Evolutionary conservation across 139 green algal species (phyloP).

Genomic region (Picochlorum sp.): DNA sequence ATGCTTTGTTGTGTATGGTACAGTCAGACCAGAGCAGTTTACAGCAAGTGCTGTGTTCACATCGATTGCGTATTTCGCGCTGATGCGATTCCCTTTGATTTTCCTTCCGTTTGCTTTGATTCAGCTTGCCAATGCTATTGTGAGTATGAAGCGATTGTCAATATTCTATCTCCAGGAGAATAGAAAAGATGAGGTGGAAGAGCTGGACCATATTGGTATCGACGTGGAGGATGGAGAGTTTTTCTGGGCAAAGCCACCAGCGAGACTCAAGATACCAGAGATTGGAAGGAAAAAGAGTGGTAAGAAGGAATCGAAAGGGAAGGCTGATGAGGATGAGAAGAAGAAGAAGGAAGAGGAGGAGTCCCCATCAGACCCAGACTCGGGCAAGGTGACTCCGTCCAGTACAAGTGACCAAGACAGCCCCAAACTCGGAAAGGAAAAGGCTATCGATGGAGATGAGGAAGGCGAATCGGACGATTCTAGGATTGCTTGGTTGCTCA

Average conservation of each 20-base stretch:
- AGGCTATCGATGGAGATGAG: not conserved
- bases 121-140: conserved; percentile 45
- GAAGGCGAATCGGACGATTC: conserved; percentile 13
- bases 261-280: conserved; percentile 1
- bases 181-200: conserved; percentile 28
- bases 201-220: conserved; percentile 16
- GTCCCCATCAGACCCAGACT: not conserved
- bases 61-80: conserved; percentile 79
- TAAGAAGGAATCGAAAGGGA: conserved; percentile 10
- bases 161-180: conserved; percentile 47
- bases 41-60: conserved; percentile 69
- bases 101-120: conserved; percentile 75
- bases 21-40: conserved; percentile 30
- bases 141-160: conserved; percentile 40
- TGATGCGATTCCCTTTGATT: conserved; percentile 88
- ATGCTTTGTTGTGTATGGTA: conserved; percentile 67
- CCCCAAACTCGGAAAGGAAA: not conserved
- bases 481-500: conserved; percentile 36
- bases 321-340: not conserved
- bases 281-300: conserved; percentile 18
- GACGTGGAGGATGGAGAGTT: conserved; percentile 31
- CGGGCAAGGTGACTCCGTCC: not conserved
- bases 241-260: conserved; percentile 28
- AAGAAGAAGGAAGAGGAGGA: not conserved
- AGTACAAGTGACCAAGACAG: not conserved